These are phyloP conservation scores for Didymella arachidicola DNA, from an alignment of 2,329 filamentous ascomycete species.

Conservation along the genomic window DNA sequence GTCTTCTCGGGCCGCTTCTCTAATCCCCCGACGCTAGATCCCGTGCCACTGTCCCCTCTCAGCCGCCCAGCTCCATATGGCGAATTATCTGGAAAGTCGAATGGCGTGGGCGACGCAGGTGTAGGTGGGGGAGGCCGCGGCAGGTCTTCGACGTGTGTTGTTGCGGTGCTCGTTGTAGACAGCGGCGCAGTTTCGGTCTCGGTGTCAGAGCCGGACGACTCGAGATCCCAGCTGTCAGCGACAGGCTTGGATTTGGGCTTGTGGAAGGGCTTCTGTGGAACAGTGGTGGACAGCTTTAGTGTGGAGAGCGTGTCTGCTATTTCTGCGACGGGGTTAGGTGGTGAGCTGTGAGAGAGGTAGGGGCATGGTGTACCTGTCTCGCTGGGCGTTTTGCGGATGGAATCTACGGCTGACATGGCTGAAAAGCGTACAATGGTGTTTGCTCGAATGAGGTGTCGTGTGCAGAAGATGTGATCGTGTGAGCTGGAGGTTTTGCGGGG, in stretches of 20 bases:
- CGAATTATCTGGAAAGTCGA: conserved; percentile 43
- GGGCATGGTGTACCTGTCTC: conserved; percentile 22
- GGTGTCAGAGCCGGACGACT: conserved; percentile 56
- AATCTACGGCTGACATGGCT: conserved; percentile 23
- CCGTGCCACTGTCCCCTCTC: conserved; percentile 36
- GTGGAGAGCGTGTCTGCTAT: conserved; percentile 48
- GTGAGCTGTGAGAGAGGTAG: too few relatives aligned
- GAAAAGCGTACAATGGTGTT: neutral
- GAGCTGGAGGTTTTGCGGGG: conserved; percentile 18
- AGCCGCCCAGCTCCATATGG: conserved; percentile 25
- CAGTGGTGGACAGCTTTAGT: conserved; percentile 47
- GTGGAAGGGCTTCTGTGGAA: conserved; percentile 41
- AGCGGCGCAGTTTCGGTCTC: conserved; percentile 43
- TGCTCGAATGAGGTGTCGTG: neutral
- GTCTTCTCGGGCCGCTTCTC: conserved; percentile 81
- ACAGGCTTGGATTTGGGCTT: conserved; percentile 54
- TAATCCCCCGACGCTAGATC: conserved; percentile 19
- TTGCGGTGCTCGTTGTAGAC: conserved; percentile 15
- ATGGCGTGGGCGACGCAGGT: conserved; percentile 45
- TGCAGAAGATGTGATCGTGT: conserved; percentile 1
- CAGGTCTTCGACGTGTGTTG: conserved; percentile 18
- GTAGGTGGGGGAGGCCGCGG: conserved; percentile 47
- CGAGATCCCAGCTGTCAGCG: conserved; percentile 81
- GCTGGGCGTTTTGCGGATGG: conserved; percentile 31
- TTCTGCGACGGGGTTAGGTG: conserved; percentile 34